Conservation (phyloP, 2,329 filamentous ascomycete genomes). For the Dactylellina drechsleri region DNA sequence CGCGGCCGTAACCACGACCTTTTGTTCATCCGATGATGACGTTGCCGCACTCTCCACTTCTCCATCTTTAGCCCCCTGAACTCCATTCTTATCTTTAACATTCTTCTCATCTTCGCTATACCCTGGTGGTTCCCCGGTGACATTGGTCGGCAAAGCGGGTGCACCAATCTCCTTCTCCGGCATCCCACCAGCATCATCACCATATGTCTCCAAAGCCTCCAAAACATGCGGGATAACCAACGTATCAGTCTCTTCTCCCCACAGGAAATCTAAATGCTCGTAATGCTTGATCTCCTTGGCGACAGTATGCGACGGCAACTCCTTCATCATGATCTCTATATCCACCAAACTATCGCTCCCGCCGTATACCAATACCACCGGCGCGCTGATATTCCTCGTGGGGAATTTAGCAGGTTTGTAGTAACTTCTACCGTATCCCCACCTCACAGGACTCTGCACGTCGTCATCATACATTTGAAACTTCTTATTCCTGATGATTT, state of each 20-base stretch:
- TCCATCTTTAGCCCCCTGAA: neutral
- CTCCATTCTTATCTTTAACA: conserved; percentile 9
- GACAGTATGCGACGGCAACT: conserved; percentile 84
- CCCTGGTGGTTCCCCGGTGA: conserved; percentile 33
- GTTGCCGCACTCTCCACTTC: neutral
- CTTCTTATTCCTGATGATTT: conserved; percentile 93
- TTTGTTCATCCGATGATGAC: conserved; percentile 8
- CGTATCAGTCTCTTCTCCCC: conserved; percentile 84
- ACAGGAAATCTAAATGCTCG: conserved; percentile 96
- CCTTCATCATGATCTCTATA: conserved; percentile 89
- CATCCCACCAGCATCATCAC: conserved; percentile 59
- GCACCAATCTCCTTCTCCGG: neutral
- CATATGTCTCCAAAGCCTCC: conserved; percentile 81
- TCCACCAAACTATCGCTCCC: conserved; percentile 94
- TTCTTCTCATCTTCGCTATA: conserved; percentile 53
- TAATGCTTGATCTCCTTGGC: conserved; percentile 85
- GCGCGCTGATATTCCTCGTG: conserved; percentile 95
- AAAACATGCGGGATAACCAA: conserved; percentile 93
- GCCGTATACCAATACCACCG: conserved; percentile 91
- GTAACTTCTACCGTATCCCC: conserved; percentile 74
- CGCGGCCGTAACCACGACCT: neutral
- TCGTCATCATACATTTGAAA: conserved; percentile 99
- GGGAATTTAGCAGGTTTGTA: conserved; percentile 97
- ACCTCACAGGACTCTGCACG: conserved; percentile 74
- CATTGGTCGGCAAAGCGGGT: neutral